Conservation (phyloP, 345 rosid genomes). For the Cochlearia excelsa region DNA sequence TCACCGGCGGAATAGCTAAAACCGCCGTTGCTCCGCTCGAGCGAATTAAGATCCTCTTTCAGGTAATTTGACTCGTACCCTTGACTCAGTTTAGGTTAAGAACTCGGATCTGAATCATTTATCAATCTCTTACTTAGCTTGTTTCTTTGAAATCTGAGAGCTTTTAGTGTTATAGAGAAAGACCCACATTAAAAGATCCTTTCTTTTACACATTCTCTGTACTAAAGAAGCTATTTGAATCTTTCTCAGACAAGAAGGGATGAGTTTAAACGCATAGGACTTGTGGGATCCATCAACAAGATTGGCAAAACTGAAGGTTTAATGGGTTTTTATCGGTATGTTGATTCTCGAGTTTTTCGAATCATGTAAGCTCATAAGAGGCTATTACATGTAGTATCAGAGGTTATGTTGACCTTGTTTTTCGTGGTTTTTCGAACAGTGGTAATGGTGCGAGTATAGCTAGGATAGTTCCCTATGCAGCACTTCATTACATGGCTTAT, state of each 20-base stretch:
- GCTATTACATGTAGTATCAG: too few relatives aligned
- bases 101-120: background rate
- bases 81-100: background rate
- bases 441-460: constrained; percentile 96
- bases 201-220: background rate
- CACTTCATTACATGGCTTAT: constrained; percentile 92
- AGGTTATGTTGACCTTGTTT: background rate
- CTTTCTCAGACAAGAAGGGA: constrained; percentile 69
- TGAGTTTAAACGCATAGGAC: constrained; percentile 69
- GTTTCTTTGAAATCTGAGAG: background rate
- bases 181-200: background rate
- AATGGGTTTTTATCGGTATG: constrained; percentile 85
- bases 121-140: constrained; percentile 2
- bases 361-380: background rate
- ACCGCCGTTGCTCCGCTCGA: constrained; percentile 89
- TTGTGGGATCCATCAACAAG: constrained; percentile 67
- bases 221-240: constrained; percentile 12
- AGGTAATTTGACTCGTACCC: constrained; percentile 42
- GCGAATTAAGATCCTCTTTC: constrained; percentile 88
- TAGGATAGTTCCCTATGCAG: constrained; percentile 90
- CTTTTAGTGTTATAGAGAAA: background rate
- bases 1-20: constrained; percentile 87
- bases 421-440: constrained; percentile 37
- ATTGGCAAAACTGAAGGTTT: constrained; percentile 76
- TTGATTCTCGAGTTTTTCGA: constrained; percentile 13